Evolutionary conservation across 345 rosid genomes (phyloP).

Genomic region (Syzygium aqueum): DNA sequence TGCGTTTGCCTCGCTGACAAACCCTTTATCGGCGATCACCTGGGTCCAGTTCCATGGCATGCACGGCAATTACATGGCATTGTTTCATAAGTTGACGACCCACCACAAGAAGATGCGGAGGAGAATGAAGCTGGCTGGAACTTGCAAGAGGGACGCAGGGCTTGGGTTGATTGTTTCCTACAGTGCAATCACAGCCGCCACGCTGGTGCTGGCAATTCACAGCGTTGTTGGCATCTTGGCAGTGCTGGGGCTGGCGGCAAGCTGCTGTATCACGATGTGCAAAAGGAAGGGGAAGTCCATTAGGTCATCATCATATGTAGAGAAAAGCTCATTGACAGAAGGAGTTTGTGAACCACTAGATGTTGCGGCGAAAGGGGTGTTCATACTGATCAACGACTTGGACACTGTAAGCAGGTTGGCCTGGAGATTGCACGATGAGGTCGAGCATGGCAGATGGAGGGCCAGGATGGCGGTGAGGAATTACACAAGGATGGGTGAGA

Average conservation of each 20-base stretch:
- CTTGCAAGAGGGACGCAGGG: constrained; percentile 33
- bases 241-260: constrained; percentile 38
- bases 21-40: constrained; percentile 33
- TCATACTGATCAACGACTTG: constrained; percentile 56
- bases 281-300: neutral
- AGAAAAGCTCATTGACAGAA: neutral
- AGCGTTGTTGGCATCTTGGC: constrained; percentile 47
- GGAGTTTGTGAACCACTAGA: constrained; percentile 50
- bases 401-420: constrained; percentile 50
- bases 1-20: constrained; percentile 30
- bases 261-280: neutral
- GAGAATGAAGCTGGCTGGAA: constrained; percentile 22
- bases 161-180: constrained; percentile 33
- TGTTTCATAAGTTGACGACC: constrained; percentile 37
- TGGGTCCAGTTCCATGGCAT: constrained; percentile 16
- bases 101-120: constrained; percentile 32
- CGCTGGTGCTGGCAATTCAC: constrained; percentile 51
- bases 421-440: constrained; percentile 51
- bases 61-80: constrained; percentile 28
- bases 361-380: constrained; percentile 61
- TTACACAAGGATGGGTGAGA: constrained; percentile 24
- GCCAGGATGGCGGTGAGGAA: constrained; percentile 46
- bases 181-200: constrained; percentile 21
- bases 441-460: constrained; percentile 46
- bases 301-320: neutral